Evolutionary conservation across 2,329 filamentous ascomycete genomes (phyloP), one percentile per base, ranked within the genome.

Genomic region (Chaetomiaceae sp.): DNA sequence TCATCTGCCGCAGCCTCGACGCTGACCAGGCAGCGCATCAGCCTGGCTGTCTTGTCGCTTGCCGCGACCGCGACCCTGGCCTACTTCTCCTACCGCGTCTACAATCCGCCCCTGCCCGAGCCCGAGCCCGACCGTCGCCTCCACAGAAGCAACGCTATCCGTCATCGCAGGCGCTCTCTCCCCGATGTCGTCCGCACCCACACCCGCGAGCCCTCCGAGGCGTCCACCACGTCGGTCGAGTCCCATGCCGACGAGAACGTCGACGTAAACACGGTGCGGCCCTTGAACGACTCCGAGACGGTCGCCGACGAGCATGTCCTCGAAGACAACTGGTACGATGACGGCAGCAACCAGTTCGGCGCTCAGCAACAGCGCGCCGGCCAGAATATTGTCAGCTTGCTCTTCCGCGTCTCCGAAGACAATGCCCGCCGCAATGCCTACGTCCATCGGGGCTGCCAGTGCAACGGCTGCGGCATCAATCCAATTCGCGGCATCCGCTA

Each of bases 341-440:
- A 78, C 19, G 61, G 66, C 33, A 55, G 61, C 49, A 65, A 65
- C 14, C 65, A 66, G 48, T 67, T 71, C 49, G 65, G 70, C 31
- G 72, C 73, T 50, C 66, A 71, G 49, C 66, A 71, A 27, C 73
- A 74, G 54, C 74, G 75, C 51, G 78, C 73, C 30, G 88, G 87
- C 6, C 87, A 93, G 62, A 91, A 90, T 54, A 83, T 95, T 43
- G 85, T 95, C 40, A 88, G 84, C 55, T 75, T 96, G 2, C 76
- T 97, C 1, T 97, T 96, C 65, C 82, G 91, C 52, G 95, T 97
- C 41, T 95, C 91, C 0, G 91, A 96, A 67, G 90, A 97, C 59
- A 91, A 96, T 65, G 89, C 91, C 1, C 82, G 85, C 50, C 79
- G 88, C 45, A 92, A 93, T 65, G 87, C 89, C 17, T 96, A 93